Conservation (phyloP, 164 flowering plant species). For the Chimonanthus praecox region DNA sequence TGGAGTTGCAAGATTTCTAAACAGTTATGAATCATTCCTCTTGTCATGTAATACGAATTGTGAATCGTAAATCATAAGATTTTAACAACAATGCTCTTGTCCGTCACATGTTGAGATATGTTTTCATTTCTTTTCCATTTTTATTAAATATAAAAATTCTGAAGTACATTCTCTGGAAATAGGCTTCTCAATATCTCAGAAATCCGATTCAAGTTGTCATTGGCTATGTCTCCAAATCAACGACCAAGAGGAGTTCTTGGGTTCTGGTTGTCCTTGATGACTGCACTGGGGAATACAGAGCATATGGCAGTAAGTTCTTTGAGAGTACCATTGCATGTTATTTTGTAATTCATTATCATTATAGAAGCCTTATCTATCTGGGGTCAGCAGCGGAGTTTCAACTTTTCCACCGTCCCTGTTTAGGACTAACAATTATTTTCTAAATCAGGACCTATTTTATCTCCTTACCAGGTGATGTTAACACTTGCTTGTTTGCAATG, state of each 20-base stretch:
- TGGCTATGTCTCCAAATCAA: constrained; percentile 98
- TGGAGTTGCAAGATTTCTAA: not conserved
- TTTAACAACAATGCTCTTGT: not conserved
- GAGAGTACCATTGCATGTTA: not conserved
- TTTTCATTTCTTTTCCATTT: constrained; percentile 3
- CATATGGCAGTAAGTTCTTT: constrained; percentile 80
- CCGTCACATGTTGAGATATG: too few relatives aligned
- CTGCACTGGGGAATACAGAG: constrained; percentile 97
- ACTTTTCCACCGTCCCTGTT: not conserved
- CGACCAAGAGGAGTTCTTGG: constrained; percentile 99
- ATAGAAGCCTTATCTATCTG: not conserved
- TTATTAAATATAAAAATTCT: constrained; percentile 1
- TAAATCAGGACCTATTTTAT: not conserved
- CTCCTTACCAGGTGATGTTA: not conserved
- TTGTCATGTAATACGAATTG: too few relatives aligned
- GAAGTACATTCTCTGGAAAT: constrained; percentile 15
- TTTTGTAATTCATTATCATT: not conserved
- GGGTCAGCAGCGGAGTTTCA: too few relatives aligned
- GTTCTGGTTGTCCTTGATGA: constrained; percentile 98
- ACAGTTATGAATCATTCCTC: not conserved
- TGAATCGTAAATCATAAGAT: not conserved
- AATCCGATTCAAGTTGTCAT: constrained; percentile 82
- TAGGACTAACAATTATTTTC: not conserved
- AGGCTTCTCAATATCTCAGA: constrained; percentile 89
- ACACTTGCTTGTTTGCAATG: not conserved